phyloP scores from a whole-genome alignment of 2,329 filamentous ascomycete genomes.

The Fusarium chuoi region DNA sequence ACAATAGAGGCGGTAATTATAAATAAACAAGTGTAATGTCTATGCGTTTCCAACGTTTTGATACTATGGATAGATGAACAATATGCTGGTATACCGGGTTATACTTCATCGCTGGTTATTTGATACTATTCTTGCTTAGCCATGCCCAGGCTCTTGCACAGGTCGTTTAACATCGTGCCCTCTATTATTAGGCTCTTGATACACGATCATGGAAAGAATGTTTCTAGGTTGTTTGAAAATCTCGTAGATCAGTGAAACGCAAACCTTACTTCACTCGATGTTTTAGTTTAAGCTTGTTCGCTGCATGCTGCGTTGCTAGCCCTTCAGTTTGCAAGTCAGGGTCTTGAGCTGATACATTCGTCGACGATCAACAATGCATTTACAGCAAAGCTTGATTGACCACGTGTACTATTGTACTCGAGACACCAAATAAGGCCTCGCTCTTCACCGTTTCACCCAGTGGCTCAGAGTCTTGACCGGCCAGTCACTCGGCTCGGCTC shows the following conservation, averaged over 20 bases:
- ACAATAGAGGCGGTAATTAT: neutral
- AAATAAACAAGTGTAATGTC: neutral
- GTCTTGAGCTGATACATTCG: neutral
- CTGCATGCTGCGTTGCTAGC: neutral
- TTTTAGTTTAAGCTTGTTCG: neutral
- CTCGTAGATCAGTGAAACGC: conserved; percentile 2
- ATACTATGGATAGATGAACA: neutral
- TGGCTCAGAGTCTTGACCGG: neutral
- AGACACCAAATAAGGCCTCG: neutral
- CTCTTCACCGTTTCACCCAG: neutral
- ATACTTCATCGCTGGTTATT: neutral
- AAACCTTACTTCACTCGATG: neutral
- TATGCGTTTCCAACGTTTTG: neutral
- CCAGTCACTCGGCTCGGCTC: conserved; percentile 33
- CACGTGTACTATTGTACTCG: neutral
- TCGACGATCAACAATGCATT: neutral
- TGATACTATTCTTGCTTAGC: neutral
- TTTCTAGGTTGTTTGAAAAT: conserved; percentile 1
- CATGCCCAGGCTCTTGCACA: neutral
- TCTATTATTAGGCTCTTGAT: neutral
- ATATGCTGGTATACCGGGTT: neutral
- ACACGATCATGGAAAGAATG: neutral
- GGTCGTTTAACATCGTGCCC: neutral
- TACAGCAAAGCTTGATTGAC: neutral
- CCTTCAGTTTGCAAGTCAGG: neutral